phyloP scores from a whole-genome alignment of 352 stramenopile genomes.

The Pythium scleroteichum region DNA sequence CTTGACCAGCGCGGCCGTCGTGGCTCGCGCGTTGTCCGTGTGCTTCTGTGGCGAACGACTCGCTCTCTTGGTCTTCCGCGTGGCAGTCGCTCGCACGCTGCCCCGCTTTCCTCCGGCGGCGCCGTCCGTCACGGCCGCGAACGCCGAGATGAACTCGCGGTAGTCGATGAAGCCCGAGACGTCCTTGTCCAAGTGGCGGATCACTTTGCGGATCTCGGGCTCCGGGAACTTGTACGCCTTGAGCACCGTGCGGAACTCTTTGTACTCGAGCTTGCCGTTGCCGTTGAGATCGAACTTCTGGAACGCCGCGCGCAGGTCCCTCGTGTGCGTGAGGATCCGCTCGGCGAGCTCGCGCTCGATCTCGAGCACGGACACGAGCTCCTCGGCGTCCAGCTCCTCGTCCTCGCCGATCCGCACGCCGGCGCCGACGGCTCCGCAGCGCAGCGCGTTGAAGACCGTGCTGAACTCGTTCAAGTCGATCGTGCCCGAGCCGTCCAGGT shows the following conservation, averaged over 20 bases:
- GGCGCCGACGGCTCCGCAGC: conserved; percentile 11
- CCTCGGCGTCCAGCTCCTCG: conserved; percentile 40
- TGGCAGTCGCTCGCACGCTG: conserved; percentile 13
- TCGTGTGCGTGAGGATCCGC: conserved; percentile 52
- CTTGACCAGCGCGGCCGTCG: conserved; percentile 4
- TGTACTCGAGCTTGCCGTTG: conserved; percentile 67
- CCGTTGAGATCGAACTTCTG: conserved; percentile 70
- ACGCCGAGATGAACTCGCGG: conserved; percentile 61
- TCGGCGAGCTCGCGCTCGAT: conserved; percentile 63
- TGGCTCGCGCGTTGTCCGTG: too few species aligned
- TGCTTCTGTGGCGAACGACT: background rate
- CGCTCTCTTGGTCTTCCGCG: conserved; percentile 3
- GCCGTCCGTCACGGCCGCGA: conserved; percentile 33
- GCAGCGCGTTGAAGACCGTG: conserved; percentile 54
- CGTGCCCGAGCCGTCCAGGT: conserved; percentile 49
- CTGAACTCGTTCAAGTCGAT: conserved; percentile 62
- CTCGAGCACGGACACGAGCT: conserved; percentile 60
- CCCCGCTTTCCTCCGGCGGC: conserved; percentile 12
- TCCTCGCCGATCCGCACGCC: conserved; percentile 15
- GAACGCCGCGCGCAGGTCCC: conserved; percentile 60
- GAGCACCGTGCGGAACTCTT: conserved; percentile 65
- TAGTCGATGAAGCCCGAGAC: conserved; percentile 79
- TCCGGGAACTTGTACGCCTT: conserved; percentile 62
- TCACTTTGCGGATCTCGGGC: conserved; percentile 69
- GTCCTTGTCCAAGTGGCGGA: conserved; percentile 62